These are phyloP conservation scores for Rosa multiflora DNA, from an alignment of 306 rosid genomes.

Conservation along the genomic window DNA sequence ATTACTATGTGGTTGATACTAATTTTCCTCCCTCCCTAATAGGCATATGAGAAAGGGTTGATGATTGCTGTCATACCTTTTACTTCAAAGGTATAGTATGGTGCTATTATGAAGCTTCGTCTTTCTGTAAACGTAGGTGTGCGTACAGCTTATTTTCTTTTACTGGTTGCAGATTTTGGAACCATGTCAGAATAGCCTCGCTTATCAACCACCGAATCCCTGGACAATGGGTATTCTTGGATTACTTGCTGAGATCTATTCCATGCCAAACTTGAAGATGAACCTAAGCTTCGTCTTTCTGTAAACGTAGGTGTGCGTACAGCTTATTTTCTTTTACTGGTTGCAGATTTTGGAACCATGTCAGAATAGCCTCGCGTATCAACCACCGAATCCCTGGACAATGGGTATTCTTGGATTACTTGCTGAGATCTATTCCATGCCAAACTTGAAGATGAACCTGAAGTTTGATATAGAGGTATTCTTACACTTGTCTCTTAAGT, in stretches of 20 bases:
- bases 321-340: constrained; percentile 17
- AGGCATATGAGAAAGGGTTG: constrained; percentile 99
- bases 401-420: constrained; percentile 99
- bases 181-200: too few species aligned
- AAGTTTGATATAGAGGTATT: constrained; percentile 97
- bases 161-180: too few species aligned
- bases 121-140: too few species aligned
- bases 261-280: too few species aligned
- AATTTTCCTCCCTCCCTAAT: constrained; percentile 19
- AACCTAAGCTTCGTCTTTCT: constrained; percentile 14
- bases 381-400: constrained; percentile 99
- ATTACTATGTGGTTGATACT: constrained; percentile 15
- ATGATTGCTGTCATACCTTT: constrained; percentile 99
- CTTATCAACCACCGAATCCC: too few species aligned
- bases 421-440: constrained; percentile 97
- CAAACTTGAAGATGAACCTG: constrained; percentile 97
- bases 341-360: constrained; percentile 91
- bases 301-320: constrained; percentile 11
- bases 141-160: too few species aligned
- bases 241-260: too few species aligned
- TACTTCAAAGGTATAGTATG: constrained; percentile 82
- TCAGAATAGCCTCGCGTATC: constrained; percentile 89
- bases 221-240: too few species aligned
- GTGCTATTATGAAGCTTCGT: neutral
- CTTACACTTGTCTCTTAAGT: neutral